Base-by-base conservation (phyloP, 352 stramenopile species). In the Phytopythium aichiense region DNA sequence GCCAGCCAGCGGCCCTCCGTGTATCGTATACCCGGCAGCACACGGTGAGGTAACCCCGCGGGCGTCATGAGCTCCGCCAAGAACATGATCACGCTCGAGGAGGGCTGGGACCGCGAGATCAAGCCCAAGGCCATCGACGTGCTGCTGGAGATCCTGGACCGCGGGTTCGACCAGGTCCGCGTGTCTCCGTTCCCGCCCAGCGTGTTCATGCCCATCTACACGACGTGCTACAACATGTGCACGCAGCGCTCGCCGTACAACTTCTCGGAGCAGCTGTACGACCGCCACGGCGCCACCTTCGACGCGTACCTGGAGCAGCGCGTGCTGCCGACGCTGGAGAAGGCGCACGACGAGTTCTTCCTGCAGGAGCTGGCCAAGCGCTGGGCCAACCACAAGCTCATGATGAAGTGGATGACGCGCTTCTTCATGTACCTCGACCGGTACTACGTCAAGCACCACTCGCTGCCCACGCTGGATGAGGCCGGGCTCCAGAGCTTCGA, bases 361-460 rank as follows among this genome's bases (percentile, higher is more conserved):
- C 79, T 99, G 9, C 87, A 93, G 60, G 97, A 99, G 73, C 79
- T 99, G 28, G 94, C 98, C 50, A 89, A 94, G 63, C 95, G 97
- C 52, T 99, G 97, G 97, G 83, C 90, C 45, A 99, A 99, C 77
- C 97, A 99, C 84, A 98, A 99, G 75, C 98, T 99, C 74, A 99
- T 99, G 97, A 99, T 99, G 87, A 99, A 99, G 79, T 99, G 98
- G 98, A 98, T 99, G 84, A 83, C 92, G 56, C 97, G 98, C 66
- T 99, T 99, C 76, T 99, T 99, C 76, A 99, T 98, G 79, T 99
- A 99, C 78, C 75, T 99, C n/a, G 97, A 99, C 74, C 85, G 94
- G 31, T 98, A 98, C 77, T 98, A 98, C 75, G 91, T 98, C 60
- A 95, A 98, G 78, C 97, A 99, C 81, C 96, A 99, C 73, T 97